Conservation (phyloP, 1,139 yeast genomes). For the Diutina pseudorugosa region DNA sequence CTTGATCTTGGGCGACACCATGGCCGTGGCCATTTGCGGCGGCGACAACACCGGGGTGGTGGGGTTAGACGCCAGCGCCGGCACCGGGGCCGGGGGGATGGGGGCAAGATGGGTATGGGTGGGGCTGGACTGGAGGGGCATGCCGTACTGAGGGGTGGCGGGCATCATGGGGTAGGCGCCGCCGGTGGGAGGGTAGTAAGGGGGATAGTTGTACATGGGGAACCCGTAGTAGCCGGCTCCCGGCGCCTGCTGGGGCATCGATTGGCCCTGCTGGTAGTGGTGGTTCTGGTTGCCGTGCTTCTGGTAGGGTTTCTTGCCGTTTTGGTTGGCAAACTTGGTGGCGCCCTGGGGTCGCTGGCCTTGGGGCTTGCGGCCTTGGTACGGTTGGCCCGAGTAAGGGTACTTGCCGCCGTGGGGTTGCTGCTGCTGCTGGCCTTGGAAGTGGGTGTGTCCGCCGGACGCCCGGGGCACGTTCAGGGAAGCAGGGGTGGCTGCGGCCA, state of each 20-base stretch:
- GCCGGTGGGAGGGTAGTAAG: conserved; percentile 8
- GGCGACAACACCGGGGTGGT: conserved; percentile 3
- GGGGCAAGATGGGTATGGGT: conserved; percentile 4
- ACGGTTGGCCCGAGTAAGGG: neutral
- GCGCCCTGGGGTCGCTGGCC: neutral
- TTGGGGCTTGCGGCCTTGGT: conserved; percentile 2
- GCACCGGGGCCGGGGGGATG: conserved; percentile 11
- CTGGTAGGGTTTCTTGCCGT: conserved; percentile 5
- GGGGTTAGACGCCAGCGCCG: conserved; percentile 9
- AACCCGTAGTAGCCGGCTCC: conserved; percentile 5
- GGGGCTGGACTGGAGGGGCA: conserved; percentile 1
- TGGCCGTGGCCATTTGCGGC: conserved; percentile 6
- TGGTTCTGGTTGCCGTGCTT: conserved; percentile 2
- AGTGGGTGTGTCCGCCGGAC: conserved; percentile 1
- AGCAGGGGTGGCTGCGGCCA: neutral
- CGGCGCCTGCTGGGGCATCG: neutral
- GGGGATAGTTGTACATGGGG: conserved; percentile 10
- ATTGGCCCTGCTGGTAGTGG: conserved; percentile 4
- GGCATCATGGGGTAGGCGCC: conserved; percentile 8
- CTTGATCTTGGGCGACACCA: conserved; percentile 15
- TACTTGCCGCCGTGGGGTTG: conserved; percentile 2
- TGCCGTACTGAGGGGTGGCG: neutral
- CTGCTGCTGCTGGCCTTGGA: neutral
- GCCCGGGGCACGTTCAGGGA: conserved; percentile 3
- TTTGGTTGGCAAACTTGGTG: conserved; percentile 3